Evolutionary conservation across 371 early-diverging fungal species (phyloP).

Genomic region (Entomophthora muscae): DNA sequence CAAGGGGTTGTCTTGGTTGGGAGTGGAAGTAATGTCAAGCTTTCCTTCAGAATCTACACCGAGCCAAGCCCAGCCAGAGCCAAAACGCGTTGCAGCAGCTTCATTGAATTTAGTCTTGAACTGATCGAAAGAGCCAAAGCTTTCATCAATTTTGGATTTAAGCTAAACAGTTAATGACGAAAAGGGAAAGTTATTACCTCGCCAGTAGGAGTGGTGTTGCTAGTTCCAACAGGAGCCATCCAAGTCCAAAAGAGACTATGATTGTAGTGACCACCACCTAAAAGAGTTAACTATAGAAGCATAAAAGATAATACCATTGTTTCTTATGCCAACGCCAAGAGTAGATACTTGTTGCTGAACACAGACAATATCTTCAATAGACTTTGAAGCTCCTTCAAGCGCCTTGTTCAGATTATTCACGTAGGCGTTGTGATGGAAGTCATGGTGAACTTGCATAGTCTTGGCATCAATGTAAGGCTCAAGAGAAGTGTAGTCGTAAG

Average conservation of each 20-base stretch:
- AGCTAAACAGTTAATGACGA: conserved; percentile 1
- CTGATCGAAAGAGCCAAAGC: conserved; percentile 20
- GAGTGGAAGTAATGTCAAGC: conserved; percentile 18
- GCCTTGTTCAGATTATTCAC: conserved; percentile 11
- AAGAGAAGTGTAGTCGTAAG: conserved; percentile 6
- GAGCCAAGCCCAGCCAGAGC: conserved; percentile 30
- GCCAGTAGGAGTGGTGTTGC: conserved; percentile 10
- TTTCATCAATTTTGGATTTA: conserved; percentile 7
- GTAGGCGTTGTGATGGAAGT: conserved; percentile 9
- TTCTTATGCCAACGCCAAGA: conserved; percentile 6
- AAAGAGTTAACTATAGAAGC: neutral
- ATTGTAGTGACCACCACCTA: conserved; percentile 12
- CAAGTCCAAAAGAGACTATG: conserved; percentile 11
- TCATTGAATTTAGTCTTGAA: conserved; percentile 19
- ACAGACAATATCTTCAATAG: conserved; percentile 4
- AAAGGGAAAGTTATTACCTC: neutral
- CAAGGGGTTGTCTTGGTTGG: conserved; percentile 25
- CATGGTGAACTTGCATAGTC: conserved; percentile 10
- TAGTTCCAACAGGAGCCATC: conserved; percentile 12
- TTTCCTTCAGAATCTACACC: conserved; percentile 10
- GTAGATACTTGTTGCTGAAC: neutral
- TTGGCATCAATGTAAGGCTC: conserved; percentile 7
- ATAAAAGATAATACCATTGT: conserved; percentile 9
- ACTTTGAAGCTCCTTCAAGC: neutral
- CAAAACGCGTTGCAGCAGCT: conserved; percentile 19